Conservation (phyloP, 768 basidiomycete species). For the Pluteus cervinus region DNA sequence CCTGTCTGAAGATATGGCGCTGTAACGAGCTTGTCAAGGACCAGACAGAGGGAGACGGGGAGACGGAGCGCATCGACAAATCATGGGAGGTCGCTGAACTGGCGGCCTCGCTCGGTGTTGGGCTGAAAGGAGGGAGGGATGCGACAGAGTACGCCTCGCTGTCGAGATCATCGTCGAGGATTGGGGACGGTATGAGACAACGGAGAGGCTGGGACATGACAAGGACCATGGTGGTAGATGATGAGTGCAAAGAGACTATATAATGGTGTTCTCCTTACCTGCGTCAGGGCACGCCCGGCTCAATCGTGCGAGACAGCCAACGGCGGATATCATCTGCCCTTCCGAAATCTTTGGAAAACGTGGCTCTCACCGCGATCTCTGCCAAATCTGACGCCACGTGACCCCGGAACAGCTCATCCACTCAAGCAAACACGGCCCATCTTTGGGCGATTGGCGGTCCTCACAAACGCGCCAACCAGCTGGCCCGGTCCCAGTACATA, state of each 20-base stretch:
- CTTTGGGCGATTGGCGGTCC: no score
- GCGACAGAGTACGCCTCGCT: conserved; percentile 44
- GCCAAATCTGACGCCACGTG: no score
- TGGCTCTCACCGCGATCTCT: no score
- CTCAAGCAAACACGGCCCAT: no score
- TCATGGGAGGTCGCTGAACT: conserved; percentile 55
- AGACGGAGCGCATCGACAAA: conserved; percentile 54
- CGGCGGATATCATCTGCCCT: no score
- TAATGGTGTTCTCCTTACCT: neutral
- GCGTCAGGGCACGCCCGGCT: neutral
- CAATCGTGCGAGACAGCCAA: neutral
- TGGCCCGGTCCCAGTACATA: no score
- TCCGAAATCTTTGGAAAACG: no score
- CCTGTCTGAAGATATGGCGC: conserved; percentile 51
- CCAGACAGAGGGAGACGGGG: conserved; percentile 63
- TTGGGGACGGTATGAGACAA: neutral
- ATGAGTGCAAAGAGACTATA: neutral
- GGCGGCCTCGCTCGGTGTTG: conserved; percentile 28
- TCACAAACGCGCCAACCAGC: no score
- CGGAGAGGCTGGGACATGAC: neutral
- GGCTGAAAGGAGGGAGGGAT: conserved; percentile 32
- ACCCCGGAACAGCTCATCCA: no score
- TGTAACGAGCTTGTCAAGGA: conserved; percentile 63
- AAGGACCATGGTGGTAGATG: neutral
- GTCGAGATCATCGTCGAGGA: conserved; percentile 13